These are phyloP conservation scores for Boechera retrofracta DNA, from an alignment of 345 rosid genomes.

Conservation along the genomic window DNA sequence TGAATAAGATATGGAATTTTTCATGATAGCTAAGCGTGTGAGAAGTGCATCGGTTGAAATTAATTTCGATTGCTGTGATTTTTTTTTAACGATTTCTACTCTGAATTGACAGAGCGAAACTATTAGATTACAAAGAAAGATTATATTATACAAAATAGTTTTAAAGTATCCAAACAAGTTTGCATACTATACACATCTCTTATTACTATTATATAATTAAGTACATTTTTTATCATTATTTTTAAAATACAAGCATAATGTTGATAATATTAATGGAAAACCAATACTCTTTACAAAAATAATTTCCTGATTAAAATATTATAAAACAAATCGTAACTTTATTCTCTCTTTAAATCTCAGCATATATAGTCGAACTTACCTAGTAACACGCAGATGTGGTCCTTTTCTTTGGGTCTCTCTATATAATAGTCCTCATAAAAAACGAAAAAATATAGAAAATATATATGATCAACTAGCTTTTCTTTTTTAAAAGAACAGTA, in stretches of 20 bases:
- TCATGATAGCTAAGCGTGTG: slow-evolving; percentile 12
- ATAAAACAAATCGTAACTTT: neutral
- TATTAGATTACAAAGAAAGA: neutral
- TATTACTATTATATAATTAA: neutral
- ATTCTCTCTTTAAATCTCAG: neutral
- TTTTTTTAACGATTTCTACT: neutral
- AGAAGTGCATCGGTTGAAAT: slow-evolving; percentile 19
- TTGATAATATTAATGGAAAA: neutral
- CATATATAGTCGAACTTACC: neutral
- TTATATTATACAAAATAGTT: neutral
- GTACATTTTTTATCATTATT: too few relatives aligned
- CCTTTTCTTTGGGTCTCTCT: neutral
- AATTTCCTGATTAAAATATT: too few relatives aligned
- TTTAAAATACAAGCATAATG: neutral
- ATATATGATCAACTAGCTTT: neutral
- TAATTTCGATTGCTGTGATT: neutral
- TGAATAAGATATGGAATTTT: neutral
- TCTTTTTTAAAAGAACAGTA: slow-evolving; percentile 2
- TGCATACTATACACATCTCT: neutral
- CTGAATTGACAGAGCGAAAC: neutral
- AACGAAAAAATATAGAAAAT: slow-evolving; percentile 3
- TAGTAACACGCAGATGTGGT: neutral
- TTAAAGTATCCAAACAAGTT: neutral
- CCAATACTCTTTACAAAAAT: too few relatives aligned
- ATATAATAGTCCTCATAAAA: neutral